Evolutionary conservation across 805 yeast species (phyloP).

Genomic region (Myxozyma geophila): DNA sequence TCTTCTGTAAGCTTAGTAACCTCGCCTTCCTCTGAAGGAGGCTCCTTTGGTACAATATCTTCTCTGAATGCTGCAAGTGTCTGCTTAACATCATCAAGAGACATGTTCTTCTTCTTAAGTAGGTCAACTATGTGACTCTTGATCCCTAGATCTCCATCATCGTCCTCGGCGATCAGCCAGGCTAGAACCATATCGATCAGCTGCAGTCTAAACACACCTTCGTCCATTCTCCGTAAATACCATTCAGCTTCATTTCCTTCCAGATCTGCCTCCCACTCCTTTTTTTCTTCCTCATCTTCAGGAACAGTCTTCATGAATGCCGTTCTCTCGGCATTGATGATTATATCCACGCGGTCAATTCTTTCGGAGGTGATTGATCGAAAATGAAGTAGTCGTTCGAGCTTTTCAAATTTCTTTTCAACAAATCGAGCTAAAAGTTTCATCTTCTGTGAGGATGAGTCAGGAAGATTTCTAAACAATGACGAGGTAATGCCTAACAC

Average conservation of each 20-base stretch:
- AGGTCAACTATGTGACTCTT: slow-evolving; percentile 1
- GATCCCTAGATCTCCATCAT: slow-evolving; percentile 29
- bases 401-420: slow-evolving; percentile 35
- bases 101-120: slow-evolving; percentile 1
- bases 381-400: slow-evolving; percentile 18
- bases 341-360: slow-evolving; percentile 15
- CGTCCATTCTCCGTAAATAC: slow-evolving; percentile 34
- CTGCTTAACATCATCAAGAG: slow-evolving; percentile 16
- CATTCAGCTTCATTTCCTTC: slow-evolving; percentile 33
- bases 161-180: slow-evolving; percentile 38
- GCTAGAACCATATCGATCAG: slow-evolving; percentile 32
- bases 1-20: slow-evolving; percentile 22
- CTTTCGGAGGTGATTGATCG: slow-evolving; percentile 15
- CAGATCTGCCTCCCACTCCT: slow-evolving; percentile 29
- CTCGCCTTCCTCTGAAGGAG: slow-evolving; percentile 18
- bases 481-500: slow-evolving; percentile 36
- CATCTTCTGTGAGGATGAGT: slow-evolving; percentile 31
- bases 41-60: slow-evolving; percentile 29
- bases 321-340: slow-evolving; percentile 19
- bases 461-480: slow-evolving; percentile 35
- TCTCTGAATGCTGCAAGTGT: slow-evolving; percentile 23
- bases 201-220: slow-evolving; percentile 34
- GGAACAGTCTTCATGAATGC: slow-evolving; percentile 24
- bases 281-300: neutral
- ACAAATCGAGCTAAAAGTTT: slow-evolving; percentile 34